A percentile compares a stretch with the other conserved stretches of the same genome.
These are phyloP conservation scores for Schizochytrium sp. DNA, from an alignment of 108 stramenopile species.

Conservation along the genomic window DNA sequence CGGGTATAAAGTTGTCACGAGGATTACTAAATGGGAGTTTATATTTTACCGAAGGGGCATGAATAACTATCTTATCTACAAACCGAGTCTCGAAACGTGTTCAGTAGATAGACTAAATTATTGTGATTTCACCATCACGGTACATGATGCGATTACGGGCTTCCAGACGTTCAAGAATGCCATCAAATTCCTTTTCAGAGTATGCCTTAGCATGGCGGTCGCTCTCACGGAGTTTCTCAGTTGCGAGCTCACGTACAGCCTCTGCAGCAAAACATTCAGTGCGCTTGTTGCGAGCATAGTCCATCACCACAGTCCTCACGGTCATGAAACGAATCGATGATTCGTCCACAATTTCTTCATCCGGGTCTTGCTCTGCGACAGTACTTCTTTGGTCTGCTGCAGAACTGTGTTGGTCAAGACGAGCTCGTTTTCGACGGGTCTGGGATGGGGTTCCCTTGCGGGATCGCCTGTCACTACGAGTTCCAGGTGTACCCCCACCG, in stretches of 20 bases:
- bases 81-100: too few relatives aligned
- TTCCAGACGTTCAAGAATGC: conserved; percentile 19
- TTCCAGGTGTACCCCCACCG: not conserved
- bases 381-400: not conserved
- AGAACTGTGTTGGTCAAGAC: not conserved
- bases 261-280: not conserved
- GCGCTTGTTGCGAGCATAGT: not conserved
- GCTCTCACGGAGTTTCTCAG: not conserved
- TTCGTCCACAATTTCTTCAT: conserved; percentile 2
- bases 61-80: too few relatives aligned
- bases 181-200: not conserved
- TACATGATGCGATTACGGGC: conserved; percentile 37
- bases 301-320: not conserved
- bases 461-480: not conserved
- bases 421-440: not conserved
- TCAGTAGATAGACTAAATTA: not conserved
- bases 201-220: not conserved
- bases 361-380: not conserved
- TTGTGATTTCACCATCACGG: conserved; percentile 34
- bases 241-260: not conserved
- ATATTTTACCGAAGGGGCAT: too few relatives aligned
- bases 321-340: not conserved
- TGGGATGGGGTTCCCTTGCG: not conserved
- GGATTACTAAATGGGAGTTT: too few relatives aligned
- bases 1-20: too few relatives aligned